A percentile compares a stretch with the other conserved stretches of the same genome.
These are phyloP conservation scores for Diplodia mutila DNA, from an alignment of 2,329 filamentous ascomycete species.

Conservation along the genomic window DNA sequence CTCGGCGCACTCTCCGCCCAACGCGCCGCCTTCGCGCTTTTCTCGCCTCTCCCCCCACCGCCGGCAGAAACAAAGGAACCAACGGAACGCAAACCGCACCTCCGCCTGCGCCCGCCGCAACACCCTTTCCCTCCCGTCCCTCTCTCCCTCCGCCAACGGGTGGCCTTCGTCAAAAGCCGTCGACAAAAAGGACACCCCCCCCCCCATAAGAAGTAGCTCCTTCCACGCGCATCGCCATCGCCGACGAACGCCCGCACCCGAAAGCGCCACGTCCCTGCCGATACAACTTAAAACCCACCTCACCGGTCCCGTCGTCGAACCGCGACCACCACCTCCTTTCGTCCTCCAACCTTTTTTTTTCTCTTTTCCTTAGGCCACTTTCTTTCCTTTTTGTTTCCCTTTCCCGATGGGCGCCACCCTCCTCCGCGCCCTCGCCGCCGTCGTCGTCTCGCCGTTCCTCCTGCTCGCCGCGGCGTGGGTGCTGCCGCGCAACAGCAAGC, in stretches of 20 bases:
- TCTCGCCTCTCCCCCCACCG: background rate
- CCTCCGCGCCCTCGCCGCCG: conserved; percentile 6
- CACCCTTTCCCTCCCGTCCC: background rate
- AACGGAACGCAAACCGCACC: background rate
- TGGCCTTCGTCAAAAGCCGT: too few relatives aligned
- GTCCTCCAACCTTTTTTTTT: background rate
- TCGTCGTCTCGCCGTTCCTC: conserved; percentile 22
- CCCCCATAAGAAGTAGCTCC: background rate
- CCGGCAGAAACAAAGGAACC: background rate
- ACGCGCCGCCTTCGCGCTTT: background rate
- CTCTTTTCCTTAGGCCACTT: background rate
- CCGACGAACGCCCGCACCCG: background rate
- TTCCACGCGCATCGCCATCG: background rate
- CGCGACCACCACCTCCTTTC: background rate
- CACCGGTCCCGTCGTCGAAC: background rate
- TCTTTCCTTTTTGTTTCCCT: background rate
- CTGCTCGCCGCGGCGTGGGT: conserved; percentile 6
- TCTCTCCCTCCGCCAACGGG: background rate
- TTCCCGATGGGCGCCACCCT: conserved; percentile 16
- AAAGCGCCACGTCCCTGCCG: background rate
- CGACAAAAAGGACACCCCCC: background rate
- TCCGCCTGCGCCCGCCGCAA: background rate
- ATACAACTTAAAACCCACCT: background rate
- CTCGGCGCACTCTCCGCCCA: conserved; percentile 10
- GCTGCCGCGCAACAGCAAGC: background rate